Evolutionary conservation across 192 early-diverging fungal species (phyloP).

Genomic region (Backusella mclennaniae): DNA sequence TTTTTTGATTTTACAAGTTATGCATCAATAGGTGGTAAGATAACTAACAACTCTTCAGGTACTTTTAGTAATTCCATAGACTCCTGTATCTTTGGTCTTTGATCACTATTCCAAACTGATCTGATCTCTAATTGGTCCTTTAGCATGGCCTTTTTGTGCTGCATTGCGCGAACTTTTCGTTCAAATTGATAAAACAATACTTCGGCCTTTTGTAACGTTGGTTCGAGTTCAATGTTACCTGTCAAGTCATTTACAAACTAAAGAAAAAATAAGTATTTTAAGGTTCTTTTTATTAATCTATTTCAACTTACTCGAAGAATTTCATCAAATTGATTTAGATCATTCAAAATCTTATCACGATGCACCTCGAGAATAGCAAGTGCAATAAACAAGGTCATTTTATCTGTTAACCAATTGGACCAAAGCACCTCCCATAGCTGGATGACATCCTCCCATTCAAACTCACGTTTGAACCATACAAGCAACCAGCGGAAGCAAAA

Average conservation of each 20-base stretch:
- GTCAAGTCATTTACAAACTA: conserved; percentile 87
- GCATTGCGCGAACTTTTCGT: conserved; percentile 42
- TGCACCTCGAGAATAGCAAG: conserved; percentile 88
- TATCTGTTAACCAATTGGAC: conserved; percentile 66
- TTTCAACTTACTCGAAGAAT: conserved; percentile 66
- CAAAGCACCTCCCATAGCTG: conserved; percentile 88
- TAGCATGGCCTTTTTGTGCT: conserved; percentile 29
- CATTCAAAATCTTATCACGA: conserved; percentile 70
- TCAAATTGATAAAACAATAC: conserved; percentile 64
- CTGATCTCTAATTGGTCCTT: conserved; percentile 22
- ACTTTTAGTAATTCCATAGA: background rate
- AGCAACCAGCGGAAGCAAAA: conserved; percentile 98
- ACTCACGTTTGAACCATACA: conserved; percentile 97
- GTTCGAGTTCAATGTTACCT: conserved; percentile 66
- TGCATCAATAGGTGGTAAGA: background rate
- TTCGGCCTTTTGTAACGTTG: conserved; percentile 71
- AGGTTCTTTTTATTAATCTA: no score
- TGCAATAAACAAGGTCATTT: conserved; percentile 91
- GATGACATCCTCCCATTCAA: conserved; percentile 82
- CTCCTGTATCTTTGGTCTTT: conserved; percentile 2
- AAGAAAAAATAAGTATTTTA: background rate
- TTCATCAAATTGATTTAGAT: conserved; percentile 84
- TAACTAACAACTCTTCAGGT: background rate
- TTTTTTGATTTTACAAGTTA: background rate
- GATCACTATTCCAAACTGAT: conserved; percentile 27